phyloP scores from a whole-genome alignment of 2,329 filamentous ascomycete species.

The Ascochyta clinopodiicola region DNA sequence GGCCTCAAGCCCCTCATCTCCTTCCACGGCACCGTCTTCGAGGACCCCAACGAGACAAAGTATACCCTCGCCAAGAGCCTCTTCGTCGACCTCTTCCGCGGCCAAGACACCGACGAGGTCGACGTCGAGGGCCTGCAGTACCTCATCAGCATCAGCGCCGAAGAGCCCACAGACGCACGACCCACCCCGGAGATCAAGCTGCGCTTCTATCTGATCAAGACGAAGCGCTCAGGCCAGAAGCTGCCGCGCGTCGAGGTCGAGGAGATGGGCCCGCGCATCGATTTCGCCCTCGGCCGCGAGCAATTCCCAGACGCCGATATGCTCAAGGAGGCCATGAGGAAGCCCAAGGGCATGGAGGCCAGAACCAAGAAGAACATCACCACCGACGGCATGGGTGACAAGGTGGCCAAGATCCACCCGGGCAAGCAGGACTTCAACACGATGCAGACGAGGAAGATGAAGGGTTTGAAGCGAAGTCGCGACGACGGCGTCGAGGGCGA shows the following conservation, averaged over 20 bases:
- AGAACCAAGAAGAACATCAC: constrained; percentile 94
- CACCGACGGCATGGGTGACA: constrained; percentile 91
- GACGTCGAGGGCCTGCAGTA: constrained; percentile 97
- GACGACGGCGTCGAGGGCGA: constrained; percentile 33
- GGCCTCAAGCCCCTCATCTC: constrained; percentile 88
- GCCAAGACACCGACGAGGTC: constrained; percentile 78
- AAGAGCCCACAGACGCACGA: constrained; percentile 57
- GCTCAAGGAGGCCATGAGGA: constrained; percentile 90
- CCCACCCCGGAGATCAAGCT: constrained; percentile 63
- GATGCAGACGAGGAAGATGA: constrained; percentile 98
- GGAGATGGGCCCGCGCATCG: constrained; percentile 93
- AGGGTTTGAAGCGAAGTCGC: constrained; percentile 87
- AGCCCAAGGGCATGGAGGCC: constrained; percentile 76
- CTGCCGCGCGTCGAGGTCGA: constrained; percentile 91
- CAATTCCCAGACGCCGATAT: constrained; percentile 78
- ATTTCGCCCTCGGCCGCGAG: constrained; percentile 83
- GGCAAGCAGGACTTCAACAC: constrained; percentile 86
- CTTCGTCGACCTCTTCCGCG: constrained; percentile 89
- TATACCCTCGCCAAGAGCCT: constrained; percentile 88
- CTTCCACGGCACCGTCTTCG: constrained; percentile 89
- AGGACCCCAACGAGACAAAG: constrained; percentile 77
- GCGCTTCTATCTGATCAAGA: constrained; percentile 84
- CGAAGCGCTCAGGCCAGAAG: constrained; percentile 84
- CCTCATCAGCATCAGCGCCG: constrained; percentile 80
- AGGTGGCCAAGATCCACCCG: constrained; percentile 90